Conservation (phyloP, 768 basidiomycete genomes). For the Amanita fuliginea region DNA sequence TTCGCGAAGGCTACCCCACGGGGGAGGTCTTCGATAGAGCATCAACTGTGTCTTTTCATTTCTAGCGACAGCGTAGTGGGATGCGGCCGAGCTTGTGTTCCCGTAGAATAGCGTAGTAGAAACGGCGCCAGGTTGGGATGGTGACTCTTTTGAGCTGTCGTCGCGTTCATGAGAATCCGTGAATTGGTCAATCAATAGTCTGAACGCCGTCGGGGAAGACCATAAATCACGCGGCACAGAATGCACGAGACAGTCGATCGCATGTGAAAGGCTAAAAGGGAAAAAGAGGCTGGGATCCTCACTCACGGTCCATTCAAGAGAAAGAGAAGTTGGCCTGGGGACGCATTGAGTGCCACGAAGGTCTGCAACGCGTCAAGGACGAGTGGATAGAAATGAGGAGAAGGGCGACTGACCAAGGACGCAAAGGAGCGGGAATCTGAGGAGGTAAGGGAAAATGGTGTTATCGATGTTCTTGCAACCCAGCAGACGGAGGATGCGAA, state of each 20-base stretch:
- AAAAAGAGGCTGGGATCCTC: not conserved
- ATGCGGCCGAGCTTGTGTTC: too few species aligned
- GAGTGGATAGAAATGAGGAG: not conserved
- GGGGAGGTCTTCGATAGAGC: constrained; percentile 26
- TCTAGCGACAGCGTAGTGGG: too few species aligned
- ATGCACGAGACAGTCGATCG: constrained; percentile 1
- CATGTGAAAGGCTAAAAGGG: not conserved
- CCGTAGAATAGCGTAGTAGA: not conserved
- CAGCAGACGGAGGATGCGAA: constrained; percentile 47
- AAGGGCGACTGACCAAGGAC: constrained; percentile 39
- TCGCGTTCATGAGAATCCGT: not conserved
- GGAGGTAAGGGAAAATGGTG: constrained; percentile 27
- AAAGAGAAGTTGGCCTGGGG: not conserved
- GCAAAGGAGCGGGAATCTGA: constrained; percentile 45
- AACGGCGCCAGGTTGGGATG: not conserved
- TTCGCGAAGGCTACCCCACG: constrained; percentile 20
- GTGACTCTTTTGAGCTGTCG: not conserved
- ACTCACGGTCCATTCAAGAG: constrained; percentile 1
- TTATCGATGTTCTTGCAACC: constrained; percentile 41
- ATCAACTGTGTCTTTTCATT: constrained; percentile 11
- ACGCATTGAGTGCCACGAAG: constrained; percentile 37
- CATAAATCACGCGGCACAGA: constrained; percentile 6
- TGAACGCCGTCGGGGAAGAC: constrained; percentile 13
- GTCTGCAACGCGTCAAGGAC: constrained; percentile 22
- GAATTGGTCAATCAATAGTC: constrained; percentile 14